Evolutionary conservation across 805 yeast species (phyloP).

Genomic region (Debaryomyces prosopidis): DNA sequence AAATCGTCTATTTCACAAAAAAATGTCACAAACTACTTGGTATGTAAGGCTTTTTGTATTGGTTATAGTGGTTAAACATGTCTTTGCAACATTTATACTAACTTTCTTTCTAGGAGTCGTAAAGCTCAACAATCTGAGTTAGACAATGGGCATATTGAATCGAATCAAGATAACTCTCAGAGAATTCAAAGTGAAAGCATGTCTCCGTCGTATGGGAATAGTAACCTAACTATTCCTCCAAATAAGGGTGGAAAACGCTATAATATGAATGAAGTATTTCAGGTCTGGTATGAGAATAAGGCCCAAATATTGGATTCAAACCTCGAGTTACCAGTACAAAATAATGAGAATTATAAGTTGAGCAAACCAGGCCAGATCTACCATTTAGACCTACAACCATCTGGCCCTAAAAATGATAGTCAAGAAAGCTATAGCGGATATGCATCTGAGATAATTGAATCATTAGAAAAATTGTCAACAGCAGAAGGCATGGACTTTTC

Average conservation of each 20-base stretch:
- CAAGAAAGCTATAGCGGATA: background rate
- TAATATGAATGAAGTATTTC: slow-evolving; percentile 52
- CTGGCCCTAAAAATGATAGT: background rate
- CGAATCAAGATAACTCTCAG: background rate
- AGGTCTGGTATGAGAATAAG: slow-evolving; percentile 46
- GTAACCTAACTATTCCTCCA: slow-evolving; percentile 26
- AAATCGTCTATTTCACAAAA: background rate
- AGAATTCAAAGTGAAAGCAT: background rate
- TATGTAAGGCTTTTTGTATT: slow-evolving; percentile 4
- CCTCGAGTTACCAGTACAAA: slow-evolving; percentile 10
- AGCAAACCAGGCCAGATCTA: slow-evolving; percentile 32
- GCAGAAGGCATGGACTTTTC: background rate
- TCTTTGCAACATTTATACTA: background rate
- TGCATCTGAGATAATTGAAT: slow-evolving; percentile 3
- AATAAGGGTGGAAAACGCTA: slow-evolving; percentile 46
- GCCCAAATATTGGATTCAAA: slow-evolving; percentile 19
- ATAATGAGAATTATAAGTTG: slow-evolving; percentile 30
- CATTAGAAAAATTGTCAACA: slow-evolving; percentile 10
- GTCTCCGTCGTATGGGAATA: background rate
- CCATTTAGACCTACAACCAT: slow-evolving; percentile 33
- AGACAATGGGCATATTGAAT: background rate
- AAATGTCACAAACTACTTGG: slow-evolving; percentile 13
- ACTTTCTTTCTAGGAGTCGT: slow-evolving; percentile 4
- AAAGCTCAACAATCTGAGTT: slow-evolving; percentile 4
- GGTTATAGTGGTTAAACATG: no score